Base-by-base conservation (phyloP, 208 protist genomes). In the Leishmania gerbilli region DNA sequence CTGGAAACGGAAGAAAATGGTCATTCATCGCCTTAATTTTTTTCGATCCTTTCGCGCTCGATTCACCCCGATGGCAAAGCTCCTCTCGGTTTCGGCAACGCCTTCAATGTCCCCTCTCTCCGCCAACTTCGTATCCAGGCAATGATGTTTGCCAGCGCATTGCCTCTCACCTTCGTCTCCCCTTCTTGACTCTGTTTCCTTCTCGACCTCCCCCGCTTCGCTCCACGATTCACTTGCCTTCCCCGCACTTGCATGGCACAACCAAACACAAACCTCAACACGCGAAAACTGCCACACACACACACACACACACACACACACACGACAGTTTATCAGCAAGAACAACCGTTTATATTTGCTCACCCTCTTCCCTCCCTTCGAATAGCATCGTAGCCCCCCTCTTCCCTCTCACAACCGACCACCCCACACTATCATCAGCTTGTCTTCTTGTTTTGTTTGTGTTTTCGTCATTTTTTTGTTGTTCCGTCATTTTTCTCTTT, bases 401-500 rank as follows among this genome's bases (percentile, higher is more conserved):
- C 51, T 58, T 55, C 27, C 31, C 64, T 76, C 49, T 53, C 71
- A 42, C 71, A 42, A 9, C 40, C 15, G 6, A 74, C 2, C 13
- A 80, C 69, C 76, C n/a, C 21, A 4, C 31, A 58, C 62, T 64
- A 67, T 67, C 62, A 67, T 40, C 62, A 67, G 62, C 69, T 86
- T 80, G 11, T 83, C 71, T 67, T 47, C 6, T 13, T 47, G 45
- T 47, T 13, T 47, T 13, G 45, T 68, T 45, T 64, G 65, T 76
- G 11, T 56, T 85, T 53, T 67, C 31, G n/a, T 53, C 45, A 24
- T 45, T 42, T 42, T 42, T 42, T 42, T 42, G 13, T 56, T 13
- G 15, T 27, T 37, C 34, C 51, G 60, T 27, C 40, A 9, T 17
- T 40, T 42, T 60, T 40, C 24, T 0, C 51, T 62, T 37, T 42